phyloP scores from a whole-genome alignment of 257 asterid genomes.

The Eucommia ulmoides region DNA sequence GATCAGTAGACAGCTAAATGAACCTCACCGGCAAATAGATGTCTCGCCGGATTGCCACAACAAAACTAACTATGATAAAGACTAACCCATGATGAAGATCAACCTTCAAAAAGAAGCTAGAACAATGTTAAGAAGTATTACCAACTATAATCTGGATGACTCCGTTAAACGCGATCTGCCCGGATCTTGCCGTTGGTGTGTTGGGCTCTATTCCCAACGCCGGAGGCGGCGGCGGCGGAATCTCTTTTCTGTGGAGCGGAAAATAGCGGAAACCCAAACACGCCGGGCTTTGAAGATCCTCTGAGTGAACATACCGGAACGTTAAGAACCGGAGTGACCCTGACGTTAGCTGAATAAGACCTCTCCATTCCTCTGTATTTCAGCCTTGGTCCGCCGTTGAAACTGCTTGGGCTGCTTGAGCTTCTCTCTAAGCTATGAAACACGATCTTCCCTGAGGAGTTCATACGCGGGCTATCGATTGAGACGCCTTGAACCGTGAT shows the following conservation, averaged over 20 bases:
- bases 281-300: constrained; percentile 13
- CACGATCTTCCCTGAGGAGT: constrained; percentile 24
- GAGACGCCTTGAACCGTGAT: not conserved
- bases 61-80: no score
- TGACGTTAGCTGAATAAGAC: constrained; percentile 22
- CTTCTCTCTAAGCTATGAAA: constrained; percentile 27
- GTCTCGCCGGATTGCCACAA: no score
- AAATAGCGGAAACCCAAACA: constrained; percentile 6
- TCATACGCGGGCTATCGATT: constrained; percentile 23
- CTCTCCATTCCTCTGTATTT: constrained; percentile 22
- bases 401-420: constrained; percentile 22
- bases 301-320: constrained; percentile 25
- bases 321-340: constrained; percentile 24
- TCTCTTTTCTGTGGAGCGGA: not conserved
- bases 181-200: not conserved
- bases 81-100: no score
- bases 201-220: not conserved
- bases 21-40: no score
- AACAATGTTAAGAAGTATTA: no score
- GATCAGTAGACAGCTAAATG: no score
- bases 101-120: no score
- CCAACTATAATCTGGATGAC: no score
- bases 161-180: no score
- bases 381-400: constrained; percentile 14
- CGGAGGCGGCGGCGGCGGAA: not conserved